Evolutionary conservation across 1,284 basidiomycete genomes (phyloP), one percentile per base, ranked within the genome.

Genomic region (Caloboletus firmus): DNA sequence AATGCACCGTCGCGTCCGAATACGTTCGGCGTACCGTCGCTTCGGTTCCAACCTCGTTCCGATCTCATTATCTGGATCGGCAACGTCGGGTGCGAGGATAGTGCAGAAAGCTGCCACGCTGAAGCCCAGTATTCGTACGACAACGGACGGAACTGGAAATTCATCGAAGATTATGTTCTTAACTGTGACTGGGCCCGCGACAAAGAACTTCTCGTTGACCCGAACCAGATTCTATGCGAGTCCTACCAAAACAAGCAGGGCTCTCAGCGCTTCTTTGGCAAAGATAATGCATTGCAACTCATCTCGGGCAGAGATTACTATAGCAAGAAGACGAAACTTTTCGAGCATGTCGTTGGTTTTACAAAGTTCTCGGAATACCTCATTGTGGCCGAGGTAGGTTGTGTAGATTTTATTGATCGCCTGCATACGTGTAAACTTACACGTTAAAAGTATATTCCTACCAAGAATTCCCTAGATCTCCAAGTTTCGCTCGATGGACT

Each of bases 331-430:
- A 83, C 78, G 58, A 87, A 82, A 64, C 70, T 98, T 28, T 98
- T 99, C 66, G 83, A 92, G 46, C 79, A 86, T 40, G 85, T 98
- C 51, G 91, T 95, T 59, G 96, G 96, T 3, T 98, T 95, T 75
- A 89, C 97, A 0, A 96, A 95, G 68, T 99, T 99, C 73, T 93
- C 93, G 4, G 92, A 98, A 75, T 99, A 89, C 70, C 78, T 98
- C 65, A 85, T 98, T 39, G 95, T 98, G 22, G 96, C 96, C 15
- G 87, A 96, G 80, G 91, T 97, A 45, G 49, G 81, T 66, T 31
- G 7, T 24, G 22, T 26, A 8, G 3, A 22, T 5, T 6, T n/a
- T 13, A 0, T 26, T 32, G 11, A 54, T 34, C 34, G 41, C 26
- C 52, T 36, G 45, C 30, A n/a, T 50, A 26, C 17, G 20, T 31